Conservation (phyloP, 2,329 filamentous ascomycete species). For the Ampelomyces quisqualis region DNA sequence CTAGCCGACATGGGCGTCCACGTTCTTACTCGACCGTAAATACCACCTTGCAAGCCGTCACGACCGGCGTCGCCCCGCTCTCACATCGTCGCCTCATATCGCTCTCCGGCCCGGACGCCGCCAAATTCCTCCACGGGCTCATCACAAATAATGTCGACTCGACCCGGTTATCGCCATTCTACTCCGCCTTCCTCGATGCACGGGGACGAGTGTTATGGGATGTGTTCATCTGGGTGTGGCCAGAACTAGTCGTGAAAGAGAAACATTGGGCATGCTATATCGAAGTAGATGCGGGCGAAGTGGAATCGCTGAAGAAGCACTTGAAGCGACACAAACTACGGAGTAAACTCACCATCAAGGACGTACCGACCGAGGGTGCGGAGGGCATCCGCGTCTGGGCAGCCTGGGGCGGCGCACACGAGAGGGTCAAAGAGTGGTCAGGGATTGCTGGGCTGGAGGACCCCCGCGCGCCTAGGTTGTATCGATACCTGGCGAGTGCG, state of each 20-base stretch:
- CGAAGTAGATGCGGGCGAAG: constrained; percentile 74
- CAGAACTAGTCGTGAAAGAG: constrained; percentile 23
- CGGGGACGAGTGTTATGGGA: constrained; percentile 80
- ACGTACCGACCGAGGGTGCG: constrained; percentile 55
- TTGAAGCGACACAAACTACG: constrained; percentile 84
- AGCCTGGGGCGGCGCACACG: constrained; percentile 59
- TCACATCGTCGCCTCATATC: constrained; percentile 77
- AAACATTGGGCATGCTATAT: constrained; percentile 66
- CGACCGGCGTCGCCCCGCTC: constrained; percentile 58
- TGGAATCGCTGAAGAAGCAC: constrained; percentile 64
- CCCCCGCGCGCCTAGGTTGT: constrained; percentile 21
- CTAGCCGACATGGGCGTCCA: background rate
- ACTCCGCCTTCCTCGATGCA: constrained; percentile 83
- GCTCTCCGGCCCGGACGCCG: constrained; percentile 74
- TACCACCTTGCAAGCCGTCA: constrained; percentile 28
- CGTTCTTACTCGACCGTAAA: constrained; percentile 10
- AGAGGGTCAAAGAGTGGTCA: constrained; percentile 6
- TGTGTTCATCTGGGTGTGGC: constrained; percentile 73
- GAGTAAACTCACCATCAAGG: constrained; percentile 68
- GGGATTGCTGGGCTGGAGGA: constrained; percentile 21
- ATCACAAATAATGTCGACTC: constrained; percentile 71
- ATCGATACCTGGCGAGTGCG: constrained; percentile 8
- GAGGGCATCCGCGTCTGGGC: constrained; percentile 70
- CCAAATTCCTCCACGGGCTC: constrained; percentile 84
- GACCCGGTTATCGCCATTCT: constrained; percentile 49